These are phyloP conservation scores for Melampsora americana DNA, from an alignment of 1,284 basidiomycete species.

Conservation along the genomic window DNA sequence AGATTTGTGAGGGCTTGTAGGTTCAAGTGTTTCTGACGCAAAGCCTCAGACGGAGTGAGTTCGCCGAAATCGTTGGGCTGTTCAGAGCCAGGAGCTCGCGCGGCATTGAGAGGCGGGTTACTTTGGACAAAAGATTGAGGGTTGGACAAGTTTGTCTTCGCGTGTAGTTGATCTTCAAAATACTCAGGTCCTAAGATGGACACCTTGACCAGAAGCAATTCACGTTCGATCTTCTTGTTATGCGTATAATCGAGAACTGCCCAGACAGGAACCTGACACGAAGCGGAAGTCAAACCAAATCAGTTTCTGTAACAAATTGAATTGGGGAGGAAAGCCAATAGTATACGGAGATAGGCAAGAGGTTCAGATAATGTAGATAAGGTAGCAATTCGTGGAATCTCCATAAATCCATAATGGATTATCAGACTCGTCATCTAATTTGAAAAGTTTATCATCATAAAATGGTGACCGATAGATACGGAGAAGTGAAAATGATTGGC, in stretches of 20 bases:
- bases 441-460: slow-evolving; percentile 39
- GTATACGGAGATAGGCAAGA: not conserved
- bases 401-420: not conserved
- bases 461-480: not conserved
- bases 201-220: slow-evolving; percentile 82
- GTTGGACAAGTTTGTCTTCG: slow-evolving; percentile 35
- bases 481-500: slow-evolving; percentile 3
- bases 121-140: slow-evolving; percentile 37
- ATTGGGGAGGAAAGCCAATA: too few relatives aligned
- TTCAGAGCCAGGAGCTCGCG: slow-evolving; percentile 55
- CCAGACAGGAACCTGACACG: slow-evolving; percentile 85
- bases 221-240: slow-evolving; percentile 79
- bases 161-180: slow-evolving; percentile 74
- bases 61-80: slow-evolving; percentile 61
- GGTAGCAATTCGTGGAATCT: slow-evolving; percentile 30
- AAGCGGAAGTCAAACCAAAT: not conserved
- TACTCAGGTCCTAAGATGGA: slow-evolving; percentile 97
- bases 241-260: slow-evolving; percentile 90
- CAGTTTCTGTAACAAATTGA: not conserved
- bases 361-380: slow-evolving; percentile 43
- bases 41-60: slow-evolving; percentile 69
- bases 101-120: slow-evolving; percentile 48
- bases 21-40: slow-evolving; percentile 85
- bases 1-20: slow-evolving; percentile 80
- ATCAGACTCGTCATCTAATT: slow-evolving; percentile 40